A percentile compares a stretch with the other conserved stretches of the same genome.
Evolutionary conservation across 2,329 filamentous ascomycete genomes (phyloP).

Genomic region (Cadophora gregata): DNA sequence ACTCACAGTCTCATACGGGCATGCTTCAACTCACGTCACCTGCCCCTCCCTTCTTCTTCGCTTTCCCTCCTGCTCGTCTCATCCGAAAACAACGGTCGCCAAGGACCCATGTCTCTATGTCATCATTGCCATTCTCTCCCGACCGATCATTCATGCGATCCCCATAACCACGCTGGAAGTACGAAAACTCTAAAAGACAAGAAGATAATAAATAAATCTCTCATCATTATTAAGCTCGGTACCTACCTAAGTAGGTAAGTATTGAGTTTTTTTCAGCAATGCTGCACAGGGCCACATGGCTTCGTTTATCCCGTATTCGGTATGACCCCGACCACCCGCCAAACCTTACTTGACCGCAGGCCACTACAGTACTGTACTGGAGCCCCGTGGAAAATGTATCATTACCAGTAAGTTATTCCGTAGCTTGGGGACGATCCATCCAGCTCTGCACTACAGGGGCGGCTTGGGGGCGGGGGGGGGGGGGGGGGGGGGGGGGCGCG

Average conservation of each 20-base stretch:
- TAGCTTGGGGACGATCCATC: too few species aligned
- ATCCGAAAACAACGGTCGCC: neutral
- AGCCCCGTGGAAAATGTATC: too few species aligned
- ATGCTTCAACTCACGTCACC: neutral
- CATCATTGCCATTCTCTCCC: neutral
- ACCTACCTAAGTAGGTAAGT: too few species aligned
- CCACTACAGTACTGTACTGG: too few species aligned
- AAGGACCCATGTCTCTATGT: neutral
- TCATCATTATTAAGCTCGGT: neutral
- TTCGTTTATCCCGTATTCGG: neutral
- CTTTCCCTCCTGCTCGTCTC: neutral
- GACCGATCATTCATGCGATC: neutral
- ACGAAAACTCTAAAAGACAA: too few species aligned
- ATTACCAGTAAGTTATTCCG: too few species aligned
- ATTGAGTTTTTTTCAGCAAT: too few species aligned
- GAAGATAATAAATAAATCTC: neutral
- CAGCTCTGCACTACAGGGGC: too few species aligned
- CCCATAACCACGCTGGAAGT: too few species aligned
- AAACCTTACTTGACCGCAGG: neutral
- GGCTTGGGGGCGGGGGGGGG: too few species aligned
- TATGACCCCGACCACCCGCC: neutral
- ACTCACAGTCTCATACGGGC: too few species aligned
- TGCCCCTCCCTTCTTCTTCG: neutral
- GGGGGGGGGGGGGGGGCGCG: neutral
- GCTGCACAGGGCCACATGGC: too few species aligned